Evolutionary conservation across 2,329 filamentous ascomycete species (phyloP), one percentile per base, ranked within the genome.

Genomic region (Trichophyton verrucosum): DNA sequence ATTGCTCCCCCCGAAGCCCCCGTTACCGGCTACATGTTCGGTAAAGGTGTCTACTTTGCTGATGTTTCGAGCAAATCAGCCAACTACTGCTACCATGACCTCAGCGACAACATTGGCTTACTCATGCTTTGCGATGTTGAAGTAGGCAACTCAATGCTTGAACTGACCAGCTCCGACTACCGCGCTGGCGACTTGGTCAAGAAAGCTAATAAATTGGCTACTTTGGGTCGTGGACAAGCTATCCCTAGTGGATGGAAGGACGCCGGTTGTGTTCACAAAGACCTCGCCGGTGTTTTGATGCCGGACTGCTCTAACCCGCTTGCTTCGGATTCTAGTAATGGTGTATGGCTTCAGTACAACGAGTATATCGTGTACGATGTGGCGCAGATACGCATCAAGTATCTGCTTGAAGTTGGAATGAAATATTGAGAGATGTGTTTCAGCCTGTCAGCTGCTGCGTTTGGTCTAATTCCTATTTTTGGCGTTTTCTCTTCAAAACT

Each of bases 1-100:
- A 95, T 95, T 65, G 91, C 91, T 5, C 91, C 91, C 0, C 76
- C 76, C 1, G 77, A 95, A 72, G 90, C 90, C 0, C 91, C 89
- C 0, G 85, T 85, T 0, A 82, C 80, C 3, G 89, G 89, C 1
- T 91, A 92, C 76, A 92, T 92, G 87, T 95, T 95, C 66, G 90
- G 87, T 61, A 95, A 95, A 73, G 90, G 90, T 51, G 87, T 95
- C 55, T 95, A 95, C 70, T 81, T 95, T 1, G 89, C 89, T 1
- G 89, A 95, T 68, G 91, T 91, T 80, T 87, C 84, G 0, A 87
- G 83, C 70, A 95, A 95, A 74, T 90, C 86, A 1, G 89, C 89
- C 15, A 83, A 83, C 67, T 95, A 95, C 75, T 94, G 89, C 70
- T 81, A 73, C 59, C 71, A 83, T 0, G 70, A 74, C 65, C 80